Base-by-base conservation (phyloP, 805 yeast species). In the Barnettozyma wickerhamii region DNA sequence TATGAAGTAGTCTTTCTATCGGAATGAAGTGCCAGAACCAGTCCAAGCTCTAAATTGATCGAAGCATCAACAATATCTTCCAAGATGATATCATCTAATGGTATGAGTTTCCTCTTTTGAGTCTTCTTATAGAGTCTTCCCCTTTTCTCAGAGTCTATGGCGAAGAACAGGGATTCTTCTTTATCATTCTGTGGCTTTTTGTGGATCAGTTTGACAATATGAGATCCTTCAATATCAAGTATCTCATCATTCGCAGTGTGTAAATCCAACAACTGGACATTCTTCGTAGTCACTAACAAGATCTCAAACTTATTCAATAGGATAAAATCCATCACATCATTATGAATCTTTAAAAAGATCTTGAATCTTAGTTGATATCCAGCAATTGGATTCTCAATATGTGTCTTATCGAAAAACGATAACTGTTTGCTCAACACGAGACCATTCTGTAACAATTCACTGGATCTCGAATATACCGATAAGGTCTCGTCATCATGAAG, bases 341-440 rank as follows among this genome's bases (percentile, higher is more conserved):
- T 48, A 3, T 52, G 42, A n/a, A 60, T 45, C 31, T 56, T 59
- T 10, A 60, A 36, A 20, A 59, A 48, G 14, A 60, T 37, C 27
- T 48, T 50, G 26, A 60, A 59, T 30, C 57, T 38, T 6, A 60
- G 43, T 23, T 58, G 56, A 32, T 33, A 40, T 13, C 48, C 50
- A 9, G 28, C 17, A 10, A 55, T 45, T 1, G 59, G 58, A 15
- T 40, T 38, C 18, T 58, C 60, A 7, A 55, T n/a, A 10, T 46
- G 41, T 5, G 39, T 17, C 17, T 40, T 24, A 9, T 45, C 47
- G 28, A 54, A 55, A 35, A 53, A 52, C 2, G 30, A 43, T 30
- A 19, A 33, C 23, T 38, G 38, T 14, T 38, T 41, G 2, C 50
- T 47, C 21, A 47, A 43, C 6, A 56, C 56, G 4, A 46, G 14